These are phyloP conservation scores for Phytophthora sansomeana DNA, from an alignment of 352 stramenopile species.

Conservation along the genomic window DNA sequence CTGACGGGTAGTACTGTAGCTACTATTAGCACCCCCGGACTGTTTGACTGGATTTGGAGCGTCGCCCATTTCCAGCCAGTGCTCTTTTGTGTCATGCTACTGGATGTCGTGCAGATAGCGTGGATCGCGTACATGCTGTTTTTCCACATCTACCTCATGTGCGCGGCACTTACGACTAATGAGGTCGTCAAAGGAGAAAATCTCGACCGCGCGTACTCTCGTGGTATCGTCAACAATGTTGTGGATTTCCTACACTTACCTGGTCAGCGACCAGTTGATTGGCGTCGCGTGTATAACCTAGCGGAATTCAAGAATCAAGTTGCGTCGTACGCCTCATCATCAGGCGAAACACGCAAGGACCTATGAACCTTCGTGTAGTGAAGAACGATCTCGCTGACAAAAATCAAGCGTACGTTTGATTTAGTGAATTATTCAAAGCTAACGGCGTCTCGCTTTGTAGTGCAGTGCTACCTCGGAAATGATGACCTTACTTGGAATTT, in stretches of 20 bases:
- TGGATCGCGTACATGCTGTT: slow-evolving; percentile 83
- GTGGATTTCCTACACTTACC: slow-evolving; percentile 69
- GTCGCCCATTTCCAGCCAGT: slow-evolving; percentile 70
- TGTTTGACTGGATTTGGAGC: slow-evolving; percentile 54
- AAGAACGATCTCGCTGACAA: too few relatives aligned
- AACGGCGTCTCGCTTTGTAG: too few relatives aligned
- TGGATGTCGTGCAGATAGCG: slow-evolving; percentile 62
- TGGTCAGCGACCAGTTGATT: slow-evolving; percentile 52
- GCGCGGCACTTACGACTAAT: slow-evolving; percentile 75
- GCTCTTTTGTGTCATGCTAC: slow-evolving; percentile 57
- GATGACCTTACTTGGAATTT: too few relatives aligned
- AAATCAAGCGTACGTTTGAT: too few relatives aligned
- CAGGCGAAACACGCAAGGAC: slow-evolving; percentile 32
- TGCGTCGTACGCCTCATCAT: slow-evolving; percentile 5
- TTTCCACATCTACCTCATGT: slow-evolving; percentile 73
- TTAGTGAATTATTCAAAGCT: too few relatives aligned
- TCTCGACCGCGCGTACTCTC: slow-evolving; percentile 60
- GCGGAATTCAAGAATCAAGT: slow-evolving; percentile 54
- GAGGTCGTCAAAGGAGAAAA: slow-evolving; percentile 82
- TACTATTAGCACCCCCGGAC: slow-evolving; percentile 9
- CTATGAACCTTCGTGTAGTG: slow-evolving; percentile 19
- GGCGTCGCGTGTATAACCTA: slow-evolving; percentile 61
- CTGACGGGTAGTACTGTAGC: slow-evolving; percentile 9
- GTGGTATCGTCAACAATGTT: slow-evolving; percentile 59
- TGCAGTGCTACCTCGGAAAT: too few relatives aligned